Conservation (phyloP, 768 basidiomycete genomes). For the Mycena indigotica region DNA sequence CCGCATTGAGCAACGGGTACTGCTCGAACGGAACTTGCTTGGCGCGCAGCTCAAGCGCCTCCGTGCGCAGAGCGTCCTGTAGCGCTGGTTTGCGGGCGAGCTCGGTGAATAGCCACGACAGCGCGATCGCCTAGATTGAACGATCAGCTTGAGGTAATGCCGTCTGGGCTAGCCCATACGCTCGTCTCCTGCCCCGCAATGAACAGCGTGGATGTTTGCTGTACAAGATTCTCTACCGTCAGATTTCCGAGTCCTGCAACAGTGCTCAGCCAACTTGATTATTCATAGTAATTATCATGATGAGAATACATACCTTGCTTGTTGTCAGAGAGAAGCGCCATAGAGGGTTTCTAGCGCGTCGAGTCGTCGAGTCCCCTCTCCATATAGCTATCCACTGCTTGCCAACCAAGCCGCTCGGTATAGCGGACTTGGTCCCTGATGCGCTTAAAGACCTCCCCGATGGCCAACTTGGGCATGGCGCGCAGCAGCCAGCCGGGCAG, state of each 20-base stretch:
- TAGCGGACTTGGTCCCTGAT: background rate
- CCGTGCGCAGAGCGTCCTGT: slow-evolving; percentile 50
- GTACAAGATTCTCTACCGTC: background rate
- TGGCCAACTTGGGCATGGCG: background rate
- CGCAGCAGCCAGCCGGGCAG: background rate
- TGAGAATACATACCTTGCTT: background rate
- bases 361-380: background rate
- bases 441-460: background rate
- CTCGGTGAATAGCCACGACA: slow-evolving; percentile 48
- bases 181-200: slow-evolving; percentile 9
- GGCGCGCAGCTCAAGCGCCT: slow-evolving; percentile 28
- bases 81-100: slow-evolving; percentile 45
- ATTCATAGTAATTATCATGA: too few species aligned
- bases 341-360: background rate
- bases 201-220: background rate
- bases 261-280: background rate
- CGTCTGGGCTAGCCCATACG: too few species aligned
- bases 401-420: background rate
- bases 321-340: background rate
- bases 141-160: too few species aligned
- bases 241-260: background rate
- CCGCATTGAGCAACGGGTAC: slow-evolving; percentile 12
- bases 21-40: slow-evolving; percentile 5
- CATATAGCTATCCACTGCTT: background rate
- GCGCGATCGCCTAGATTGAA: slow-evolving; percentile 29